Conservation (phyloP, 257 asterid genomes). For the Primulina huaijiensis region DNA sequence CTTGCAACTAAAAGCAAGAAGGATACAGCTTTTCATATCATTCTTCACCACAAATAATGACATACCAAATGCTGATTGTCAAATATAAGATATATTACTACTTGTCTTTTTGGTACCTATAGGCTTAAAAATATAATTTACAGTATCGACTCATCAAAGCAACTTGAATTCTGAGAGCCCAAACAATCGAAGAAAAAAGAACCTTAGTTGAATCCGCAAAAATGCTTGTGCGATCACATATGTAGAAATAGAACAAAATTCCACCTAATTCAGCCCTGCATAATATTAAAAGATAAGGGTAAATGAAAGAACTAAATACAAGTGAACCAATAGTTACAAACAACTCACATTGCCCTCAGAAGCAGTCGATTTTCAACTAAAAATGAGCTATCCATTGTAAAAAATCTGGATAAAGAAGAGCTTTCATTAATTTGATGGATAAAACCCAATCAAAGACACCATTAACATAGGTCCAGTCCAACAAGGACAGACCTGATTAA, state of each 20-base stretch:
- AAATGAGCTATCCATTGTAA: slow-evolving; percentile 49
- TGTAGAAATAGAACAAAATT: slow-evolving; percentile 73
- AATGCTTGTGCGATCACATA: slow-evolving; percentile 82
- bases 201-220: slow-evolving; percentile 92
- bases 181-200: slow-evolving; percentile 21
- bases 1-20: slow-evolving; percentile 10
- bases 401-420: slow-evolving; percentile 39
- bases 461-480: slow-evolving; percentile 1
- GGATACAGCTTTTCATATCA: slow-evolving; percentile 8
- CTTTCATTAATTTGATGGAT: slow-evolving; percentile 13
- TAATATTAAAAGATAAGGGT: slow-evolving; percentile 26
- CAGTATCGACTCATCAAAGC: not conserved
- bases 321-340: slow-evolving; percentile 13
- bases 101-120: slow-evolving; percentile 4
- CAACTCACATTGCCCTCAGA: slow-evolving; percentile 54
- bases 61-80: slow-evolving; percentile 1
- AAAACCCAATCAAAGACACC: slow-evolving; percentile 13
- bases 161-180: not conserved
- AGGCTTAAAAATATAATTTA: slow-evolving; percentile 4
- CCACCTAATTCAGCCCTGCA: slow-evolving; percentile 93
- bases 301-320: slow-evolving; percentile 18
- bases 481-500: slow-evolving; percentile 53
- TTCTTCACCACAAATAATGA: slow-evolving; percentile 3
- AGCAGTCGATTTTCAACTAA: slow-evolving; percentile 49
- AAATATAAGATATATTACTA: not conserved